These are phyloP conservation scores for Phanerochaete sordida DNA, from an alignment of 768 basidiomycete genomes.

Conservation along the genomic window DNA sequence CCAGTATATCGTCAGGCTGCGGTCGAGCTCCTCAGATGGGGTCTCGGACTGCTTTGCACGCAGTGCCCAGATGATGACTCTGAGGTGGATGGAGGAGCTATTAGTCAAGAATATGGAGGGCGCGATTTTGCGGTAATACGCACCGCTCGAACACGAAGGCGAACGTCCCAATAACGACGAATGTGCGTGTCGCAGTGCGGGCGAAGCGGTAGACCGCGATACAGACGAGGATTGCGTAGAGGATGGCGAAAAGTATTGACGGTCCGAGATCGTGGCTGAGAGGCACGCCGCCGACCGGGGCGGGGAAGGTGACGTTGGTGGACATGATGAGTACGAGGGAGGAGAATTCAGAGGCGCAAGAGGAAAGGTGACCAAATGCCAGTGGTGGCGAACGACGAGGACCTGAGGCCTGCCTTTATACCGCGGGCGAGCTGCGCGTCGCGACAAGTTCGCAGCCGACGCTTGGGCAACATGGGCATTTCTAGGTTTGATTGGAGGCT, in stretches of 20 bases:
- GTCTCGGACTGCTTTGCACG: constrained; percentile 3
- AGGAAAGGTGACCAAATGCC: too few relatives aligned
- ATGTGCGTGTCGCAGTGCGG: constrained; percentile 11
- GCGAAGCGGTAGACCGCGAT: constrained; percentile 13
- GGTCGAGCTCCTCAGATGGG: not conserved
- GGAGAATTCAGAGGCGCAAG: too few relatives aligned
- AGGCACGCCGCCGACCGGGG: constrained; percentile 10
- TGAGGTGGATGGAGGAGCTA: not conserved
- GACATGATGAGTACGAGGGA: too few relatives aligned
- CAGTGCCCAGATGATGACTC: not conserved
- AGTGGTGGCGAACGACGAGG: too few relatives aligned
- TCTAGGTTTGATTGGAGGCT: too few relatives aligned
- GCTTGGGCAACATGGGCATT: too few relatives aligned
- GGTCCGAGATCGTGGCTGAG: constrained; percentile 19
- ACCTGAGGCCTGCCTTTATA: too few relatives aligned
- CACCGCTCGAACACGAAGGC: constrained; percentile 19
- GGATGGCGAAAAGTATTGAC: constrained; percentile 20
- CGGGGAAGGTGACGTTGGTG: not conserved
- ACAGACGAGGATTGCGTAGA: constrained; percentile 16
- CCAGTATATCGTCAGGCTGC: constrained; percentile 8
- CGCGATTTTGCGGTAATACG: not conserved
- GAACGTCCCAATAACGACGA: constrained; percentile 11
- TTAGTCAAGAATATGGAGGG: not conserved
- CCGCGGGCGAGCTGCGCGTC: too few relatives aligned
- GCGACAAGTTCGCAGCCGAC: too few relatives aligned